Base-by-base conservation (phyloP, 1,284 basidiomycete genomes). In the Cutaneotrichosporon dermatis region DNA sequence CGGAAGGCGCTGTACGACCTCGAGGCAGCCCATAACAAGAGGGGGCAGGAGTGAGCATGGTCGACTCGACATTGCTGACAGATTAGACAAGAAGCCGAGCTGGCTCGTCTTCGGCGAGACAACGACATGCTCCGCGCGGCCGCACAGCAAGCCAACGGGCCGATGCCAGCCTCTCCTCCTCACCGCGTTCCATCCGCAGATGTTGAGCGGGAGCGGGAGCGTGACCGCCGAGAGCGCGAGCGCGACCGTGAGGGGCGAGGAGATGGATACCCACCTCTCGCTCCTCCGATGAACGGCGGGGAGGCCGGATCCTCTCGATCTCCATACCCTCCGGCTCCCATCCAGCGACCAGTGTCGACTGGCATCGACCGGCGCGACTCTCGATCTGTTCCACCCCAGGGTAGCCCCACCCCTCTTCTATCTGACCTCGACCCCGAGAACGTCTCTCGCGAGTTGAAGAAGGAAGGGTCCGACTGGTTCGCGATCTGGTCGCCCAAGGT, bases 391-490 rank as follows among this genome's bases (percentile, higher is more conserved):
- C 56, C 33, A 45, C 55, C 57, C 12, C 43, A 52, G 43, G 59
- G 69, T 63, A 51, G 57, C 58, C 44, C 75, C n/a, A 74, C 74
- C 4, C 66, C 72, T 5, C 69, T 80, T 35, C 63, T 80, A 0
- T 76, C 76, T 54, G 78, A 81, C 58, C 75, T 82, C 33, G 81
- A 82, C 59, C 80, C 80, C 7, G 81, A 81, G 3, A 79, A 78
- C 45, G 79, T 83, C 15, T 79, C 81, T 16, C 75, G 79, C 51
- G 82, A 83, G 51, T 70, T 82, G 57, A 84, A 83, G 68, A 90
- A 89, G 77, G 89, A 93, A 74, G 94, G 92, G 0, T 80, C 82
- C 41, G 96, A 98, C 77, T 99, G 95, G 95, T 89, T 94, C 70
- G 92, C 91, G 15, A 85, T 96, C 55, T 97, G 92, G 82, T 96